Evolutionary conservation across 371 early-diverging fungal species (phyloP).

Genomic region (Circinella minor): DNA sequence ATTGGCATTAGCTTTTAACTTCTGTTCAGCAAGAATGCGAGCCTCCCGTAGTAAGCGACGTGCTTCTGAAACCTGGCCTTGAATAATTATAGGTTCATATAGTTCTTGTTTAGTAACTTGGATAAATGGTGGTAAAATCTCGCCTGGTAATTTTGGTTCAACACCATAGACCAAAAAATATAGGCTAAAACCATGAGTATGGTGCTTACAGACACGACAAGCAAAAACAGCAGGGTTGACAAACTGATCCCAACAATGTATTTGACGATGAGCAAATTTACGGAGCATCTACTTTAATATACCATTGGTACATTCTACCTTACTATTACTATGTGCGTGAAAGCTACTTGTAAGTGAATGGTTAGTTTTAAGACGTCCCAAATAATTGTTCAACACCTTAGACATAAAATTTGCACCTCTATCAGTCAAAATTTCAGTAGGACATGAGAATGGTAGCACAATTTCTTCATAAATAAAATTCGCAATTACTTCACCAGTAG

Average conservation of each 20-base stretch:
- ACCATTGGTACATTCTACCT: conserved; percentile 26
- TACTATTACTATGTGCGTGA: conserved; percentile 27
- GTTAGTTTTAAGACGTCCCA: background rate
- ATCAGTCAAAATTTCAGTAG: conserved; percentile 40
- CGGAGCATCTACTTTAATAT: conserved; percentile 20
- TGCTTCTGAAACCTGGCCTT: background rate
- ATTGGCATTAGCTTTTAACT: conserved; percentile 12
- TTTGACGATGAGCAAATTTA: conserved; percentile 15
- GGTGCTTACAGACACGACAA: conserved; percentile 20
- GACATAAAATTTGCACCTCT: conserved; percentile 38
- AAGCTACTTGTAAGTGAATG: background rate
- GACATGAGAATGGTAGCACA: conserved; percentile 34
- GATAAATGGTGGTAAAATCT: conserved; percentile 5
- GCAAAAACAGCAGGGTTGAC: conserved; percentile 25
- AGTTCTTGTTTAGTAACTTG: background rate
- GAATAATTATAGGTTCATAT: too few relatives aligned
- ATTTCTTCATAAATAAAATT: conserved; percentile 39
- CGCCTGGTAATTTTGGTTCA: conserved; percentile 25
- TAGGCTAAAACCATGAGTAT: conserved; percentile 16
- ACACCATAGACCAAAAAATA: conserved; percentile 25
- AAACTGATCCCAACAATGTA: conserved; percentile 21
- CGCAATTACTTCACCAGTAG: conserved; percentile 34
- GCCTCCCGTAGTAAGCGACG: conserved; percentile 13
- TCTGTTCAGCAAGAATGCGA: conserved; percentile 16
- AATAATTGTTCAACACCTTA: conserved; percentile 14